phyloP scores from a whole-genome alignment of 768 basidiomycete species.

The Mycena latifolia region DNA sequence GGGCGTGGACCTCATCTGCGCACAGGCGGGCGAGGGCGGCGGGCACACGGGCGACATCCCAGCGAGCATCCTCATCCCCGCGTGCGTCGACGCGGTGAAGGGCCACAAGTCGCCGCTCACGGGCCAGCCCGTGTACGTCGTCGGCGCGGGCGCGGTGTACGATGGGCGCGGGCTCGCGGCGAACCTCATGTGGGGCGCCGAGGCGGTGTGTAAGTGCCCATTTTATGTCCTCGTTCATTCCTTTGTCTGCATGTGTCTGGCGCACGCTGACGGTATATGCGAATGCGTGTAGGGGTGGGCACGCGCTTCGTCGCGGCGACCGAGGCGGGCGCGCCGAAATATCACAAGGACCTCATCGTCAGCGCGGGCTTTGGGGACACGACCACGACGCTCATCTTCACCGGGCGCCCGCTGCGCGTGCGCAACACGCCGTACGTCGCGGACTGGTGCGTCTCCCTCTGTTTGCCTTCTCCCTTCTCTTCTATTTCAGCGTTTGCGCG shows the following conservation, averaged over 20 bases:
- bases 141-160: slow-evolving; percentile 95
- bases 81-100: slow-evolving; percentile 87
- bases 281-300: slow-evolving; percentile 70
- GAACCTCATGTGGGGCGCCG: slow-evolving; percentile 90
- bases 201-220: slow-evolving; percentile 75
- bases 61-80: slow-evolving; percentile 89
- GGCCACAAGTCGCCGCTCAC: slow-evolving; percentile 85
- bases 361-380: slow-evolving; percentile 83
- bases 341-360: slow-evolving; percentile 85
- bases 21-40: slow-evolving; percentile 94
- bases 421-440: slow-evolving; percentile 87
- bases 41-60: slow-evolving; percentile 91
- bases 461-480: no score
- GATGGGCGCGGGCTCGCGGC: slow-evolving; percentile 91
- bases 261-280: no score
- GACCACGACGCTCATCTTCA: slow-evolving; percentile 88
- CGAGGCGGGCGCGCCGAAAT: slow-evolving; percentile 86
- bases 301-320: slow-evolving; percentile 88
- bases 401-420: slow-evolving; percentile 91
- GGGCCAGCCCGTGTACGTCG: slow-evolving; percentile 86
- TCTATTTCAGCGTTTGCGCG: no score
- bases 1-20: slow-evolving; percentile 94
- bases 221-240: no score
- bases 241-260: background rate
- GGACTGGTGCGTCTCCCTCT: slow-evolving; percentile 66